Evolutionary conservation across 1,284 basidiomycete genomes (phyloP), one percentile per base, ranked within the genome.

Genomic region (Somion occarium): DNA sequence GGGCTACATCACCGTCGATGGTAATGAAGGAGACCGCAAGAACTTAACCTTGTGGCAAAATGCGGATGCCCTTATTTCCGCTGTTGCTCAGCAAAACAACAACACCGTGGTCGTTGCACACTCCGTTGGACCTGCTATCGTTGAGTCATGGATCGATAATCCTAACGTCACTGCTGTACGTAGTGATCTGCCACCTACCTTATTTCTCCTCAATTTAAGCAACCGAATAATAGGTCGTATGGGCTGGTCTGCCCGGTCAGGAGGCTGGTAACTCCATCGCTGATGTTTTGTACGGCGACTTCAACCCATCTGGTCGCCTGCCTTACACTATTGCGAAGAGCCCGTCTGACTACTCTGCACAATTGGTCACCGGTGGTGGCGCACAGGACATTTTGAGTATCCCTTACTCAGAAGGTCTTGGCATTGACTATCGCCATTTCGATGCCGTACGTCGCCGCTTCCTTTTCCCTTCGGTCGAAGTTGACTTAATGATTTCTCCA

Each of bases 91-190:
- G 2, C 69, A 74, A 56, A 85, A 86, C 68, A 78, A 77, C 59
- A 93, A 94, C 69, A 92, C 89, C 0, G 79, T 94, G 43, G 91
- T 95, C 15, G 77, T 94, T 30, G 76, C 87, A 20, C 85, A 94
- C 68, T 82, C 82, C 5, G 87, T 89, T 48, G 89, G 89, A 0
- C 83, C 87, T 0, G 69, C 89, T 25, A 80, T 84, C 52, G 58
- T 91, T 39, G 88, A 91, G 65, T 67, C 76, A 0, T 92, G 90
- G 90, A 83, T 90, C 55, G 83, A 91, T 1, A 76, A 88, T 65
- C 81, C 82, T 45, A 88, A 88, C 58, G 76, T 92, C 53, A 90
- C 86, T 7, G 88, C 79, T 0, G 78, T 75, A 25, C 23, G 70
- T 41, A 9, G 7, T 9, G 74, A 63, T 63, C 19, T 44, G 38